Evolutionary conservation across 139 green algal species (phyloP), one percentile per base, ranked within the genome.

Genomic region (Deuterostichococcus epilithicus): DNA sequence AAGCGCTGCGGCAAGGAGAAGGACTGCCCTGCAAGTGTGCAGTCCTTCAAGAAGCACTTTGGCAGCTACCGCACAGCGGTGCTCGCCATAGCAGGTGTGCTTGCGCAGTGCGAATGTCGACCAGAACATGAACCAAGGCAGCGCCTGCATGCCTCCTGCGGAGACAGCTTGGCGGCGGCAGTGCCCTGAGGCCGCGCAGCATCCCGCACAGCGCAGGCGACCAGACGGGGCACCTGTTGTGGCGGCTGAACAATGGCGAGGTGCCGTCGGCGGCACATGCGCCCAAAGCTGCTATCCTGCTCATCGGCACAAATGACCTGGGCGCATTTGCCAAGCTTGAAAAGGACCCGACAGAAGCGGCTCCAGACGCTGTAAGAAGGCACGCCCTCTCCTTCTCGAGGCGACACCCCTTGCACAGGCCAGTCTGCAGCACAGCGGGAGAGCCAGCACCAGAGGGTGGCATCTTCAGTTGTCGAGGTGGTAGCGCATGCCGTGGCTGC

Each of bases 231-330:
- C 82, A 89, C 67, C 47, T 88, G 69, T 60, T 86, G 76, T 89
- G 80, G 76, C 71, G 85, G 22, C 34, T 89, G 60, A 42, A 37
- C 30, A 65, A 88, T 72, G 82, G 85, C 1, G 69, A 89, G 59
- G 5, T 73, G 1, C 52, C 52, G n/a, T 70, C 73, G 0, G 10
- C 33, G 0, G 44, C 47, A 32, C 77, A 83, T 33, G 52, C 47
- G 44, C 76, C 79, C 28, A 72, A 76, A 44, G 63, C 79, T 26
- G 72, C 44, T 0, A 72, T 88, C 25, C 45, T 88, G 36, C 71
- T 83, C 30, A 87, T 88, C 32, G 84, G 84, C 34, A 89, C 84
- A 18, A 85, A 88, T 77, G 81, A 88, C 68, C 70, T 89, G n/a
- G 85, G 82, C 32, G 28, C 28, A 20, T 5, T 20, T 20, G 28